Conservation (phyloP, 176 grass and related monocot species). For the Oryza rufipogon region DNA sequence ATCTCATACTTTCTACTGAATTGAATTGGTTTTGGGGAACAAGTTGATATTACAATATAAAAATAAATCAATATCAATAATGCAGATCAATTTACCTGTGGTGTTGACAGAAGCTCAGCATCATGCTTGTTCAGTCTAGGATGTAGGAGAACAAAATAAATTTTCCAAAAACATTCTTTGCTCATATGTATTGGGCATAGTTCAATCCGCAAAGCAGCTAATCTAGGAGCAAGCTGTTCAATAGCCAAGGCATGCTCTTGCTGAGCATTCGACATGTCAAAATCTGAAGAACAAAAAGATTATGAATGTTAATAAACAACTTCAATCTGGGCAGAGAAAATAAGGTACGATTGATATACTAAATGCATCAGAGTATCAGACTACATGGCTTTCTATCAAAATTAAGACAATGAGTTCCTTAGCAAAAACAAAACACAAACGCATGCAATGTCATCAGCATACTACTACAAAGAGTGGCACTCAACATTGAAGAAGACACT, state of each 20-base stretch:
- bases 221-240: slow-evolving; percentile 71
- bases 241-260: slow-evolving; percentile 81
- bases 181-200: slow-evolving; percentile 88
- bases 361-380: not conserved
- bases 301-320: slow-evolving; percentile 15
- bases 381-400: not conserved
- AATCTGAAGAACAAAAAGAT: slow-evolving; percentile 58
- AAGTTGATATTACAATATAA: slow-evolving; percentile 2
- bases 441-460: not conserved
- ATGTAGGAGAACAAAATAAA: slow-evolving; percentile 98
- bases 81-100: slow-evolving; percentile 58
- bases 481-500: slow-evolving; percentile 4
- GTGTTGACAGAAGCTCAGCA: slow-evolving; percentile 84
- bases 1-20: not conserved
- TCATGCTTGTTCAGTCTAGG: slow-evolving; percentile 86
- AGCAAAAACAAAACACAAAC: not conserved
- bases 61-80: not conserved
- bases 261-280: slow-evolving; percentile 93
- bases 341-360: not conserved
- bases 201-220: slow-evolving; percentile 87
- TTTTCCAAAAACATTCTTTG: slow-evolving; percentile 94
- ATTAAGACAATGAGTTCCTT: not conserved
- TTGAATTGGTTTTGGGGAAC: slow-evolving; percentile 2
- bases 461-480: not conserved
- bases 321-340: not conserved